Percentiles rank a stretch among this genome's conserved stretches.
phyloP scores from a whole-genome alignment of 140 eudicot genomes.

The Stevia rebaudiana region DNA sequence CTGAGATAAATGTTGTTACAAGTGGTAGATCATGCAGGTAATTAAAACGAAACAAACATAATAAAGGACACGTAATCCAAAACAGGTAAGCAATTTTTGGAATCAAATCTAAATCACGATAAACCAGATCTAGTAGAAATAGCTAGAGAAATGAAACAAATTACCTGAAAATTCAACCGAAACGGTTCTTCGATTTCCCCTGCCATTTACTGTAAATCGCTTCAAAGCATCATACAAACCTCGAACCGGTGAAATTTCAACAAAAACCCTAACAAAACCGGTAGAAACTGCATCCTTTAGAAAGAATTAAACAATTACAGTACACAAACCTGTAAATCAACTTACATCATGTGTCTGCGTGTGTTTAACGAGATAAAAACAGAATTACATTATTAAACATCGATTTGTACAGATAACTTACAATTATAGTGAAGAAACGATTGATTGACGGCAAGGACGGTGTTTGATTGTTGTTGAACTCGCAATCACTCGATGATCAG shows the following conservation, averaged over 20 bases:
- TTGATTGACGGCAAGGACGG: conserved; percentile 9
- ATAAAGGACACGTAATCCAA: background rate
- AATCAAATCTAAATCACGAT: conserved; percentile 13
- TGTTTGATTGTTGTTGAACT: conserved; percentile 9
- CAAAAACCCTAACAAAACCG: conserved; percentile 12
- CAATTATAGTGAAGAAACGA: conserved; percentile 11
- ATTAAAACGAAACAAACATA: background rate
- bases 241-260: conserved; percentile 3
- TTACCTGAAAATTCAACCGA: conserved; percentile 59
- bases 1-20: background rate
- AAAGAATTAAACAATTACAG: conserved; percentile 3
- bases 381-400: background rate
- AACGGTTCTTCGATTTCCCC: conserved; percentile 69
- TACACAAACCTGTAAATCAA: background rate
- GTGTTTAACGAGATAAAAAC: background rate
- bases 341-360: background rate
- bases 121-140: conserved; percentile 20
- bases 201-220: conserved; percentile 36
- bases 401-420: conserved; percentile 10
- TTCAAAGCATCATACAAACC: conserved; percentile 23
- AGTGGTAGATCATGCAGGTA: background rate
- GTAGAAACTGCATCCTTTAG: conserved; percentile 1
- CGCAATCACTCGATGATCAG: conserved; percentile 30
- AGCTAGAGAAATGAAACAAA: background rate
- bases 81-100: conserved; percentile 4